Conservation (phyloP, 352 stramenopile genomes). For the Globisporangium okanoganense region DNA sequence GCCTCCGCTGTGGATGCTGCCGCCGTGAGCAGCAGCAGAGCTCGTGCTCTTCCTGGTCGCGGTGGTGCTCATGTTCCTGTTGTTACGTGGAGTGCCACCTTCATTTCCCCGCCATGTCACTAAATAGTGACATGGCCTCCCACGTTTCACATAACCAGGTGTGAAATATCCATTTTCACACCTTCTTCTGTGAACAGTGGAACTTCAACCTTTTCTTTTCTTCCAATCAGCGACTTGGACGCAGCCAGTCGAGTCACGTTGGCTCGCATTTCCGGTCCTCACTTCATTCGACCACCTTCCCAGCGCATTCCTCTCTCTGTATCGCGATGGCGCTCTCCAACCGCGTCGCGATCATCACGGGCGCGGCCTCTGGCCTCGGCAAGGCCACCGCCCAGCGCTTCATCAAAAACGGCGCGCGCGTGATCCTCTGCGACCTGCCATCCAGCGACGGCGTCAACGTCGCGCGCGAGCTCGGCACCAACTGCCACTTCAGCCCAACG, state of each 20-base stretch:
- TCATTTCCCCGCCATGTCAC: too few relatives aligned
- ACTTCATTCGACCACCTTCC: background rate
- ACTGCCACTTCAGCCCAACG: slow-evolving; percentile 78
- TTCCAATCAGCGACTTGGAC: slow-evolving; percentile 11
- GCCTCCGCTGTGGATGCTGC: background rate
- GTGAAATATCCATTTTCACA: background rate
- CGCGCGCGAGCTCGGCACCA: slow-evolving; percentile 66
- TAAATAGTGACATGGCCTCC: slow-evolving; percentile 11
- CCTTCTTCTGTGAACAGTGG: background rate
- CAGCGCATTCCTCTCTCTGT: background rate
- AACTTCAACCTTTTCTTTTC: slow-evolving; percentile 2
- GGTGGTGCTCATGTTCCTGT: background rate
- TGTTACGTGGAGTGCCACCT: background rate
- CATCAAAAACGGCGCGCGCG: slow-evolving; percentile 83
- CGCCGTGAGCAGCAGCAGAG: background rate
- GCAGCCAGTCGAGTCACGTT: background rate
- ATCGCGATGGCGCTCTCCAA: slow-evolving; percentile 50
- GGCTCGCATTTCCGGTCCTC: background rate
- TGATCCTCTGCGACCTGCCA: slow-evolving; percentile 92
- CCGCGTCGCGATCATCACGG: slow-evolving; percentile 89
- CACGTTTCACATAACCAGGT: background rate
- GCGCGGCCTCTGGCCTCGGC: slow-evolving; percentile 92
- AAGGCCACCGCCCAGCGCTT: slow-evolving; percentile 90
- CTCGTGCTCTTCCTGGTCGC: slow-evolving; percentile 5
- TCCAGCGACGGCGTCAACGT: slow-evolving; percentile 76